phyloP scores from a whole-genome alignment of 768 basidiomycete species.

The Rhizopogon salebrosus region DNA sequence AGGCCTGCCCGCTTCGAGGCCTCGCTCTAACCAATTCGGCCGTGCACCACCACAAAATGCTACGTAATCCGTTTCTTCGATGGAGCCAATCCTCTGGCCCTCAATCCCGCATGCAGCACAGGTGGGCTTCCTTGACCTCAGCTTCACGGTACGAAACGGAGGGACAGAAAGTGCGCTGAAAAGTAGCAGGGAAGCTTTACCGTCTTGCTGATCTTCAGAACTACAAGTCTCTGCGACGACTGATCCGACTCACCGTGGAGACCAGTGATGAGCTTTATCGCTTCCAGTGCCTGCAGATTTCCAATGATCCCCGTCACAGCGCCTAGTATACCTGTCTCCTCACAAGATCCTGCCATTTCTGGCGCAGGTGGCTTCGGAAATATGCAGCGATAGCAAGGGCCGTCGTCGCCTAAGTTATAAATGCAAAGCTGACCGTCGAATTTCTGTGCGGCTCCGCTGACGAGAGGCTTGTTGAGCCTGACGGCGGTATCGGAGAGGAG shows the following conservation, averaged over 20 bases:
- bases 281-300: conserved; percentile 82
- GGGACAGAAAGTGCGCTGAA: conserved; percentile 67
- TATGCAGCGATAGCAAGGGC: conserved; percentile 92
- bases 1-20: conserved; percentile 37
- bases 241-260: conserved; percentile 47
- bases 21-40: conserved; percentile 61
- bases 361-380: conserved; percentile 77
- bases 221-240: background rate
- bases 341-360: conserved; percentile 69
- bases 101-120: conserved; percentile 73
- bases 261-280: conserved; percentile 73
- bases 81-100: conserved; percentile 36
- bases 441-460: conserved; percentile 89
- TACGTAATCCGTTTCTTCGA: conserved; percentile 70
- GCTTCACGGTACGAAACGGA: conserved; percentile 77
- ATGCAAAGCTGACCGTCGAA: conserved; percentile 77
- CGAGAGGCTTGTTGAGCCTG: conserved; percentile 69
- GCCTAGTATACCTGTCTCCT: conserved; percentile 85
- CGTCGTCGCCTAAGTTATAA: conserved; percentile 62
- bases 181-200: conserved; percentile 59
- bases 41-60: conserved; percentile 76
- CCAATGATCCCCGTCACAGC: conserved; percentile 88
- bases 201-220: conserved; percentile 35
- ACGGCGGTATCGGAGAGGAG: conserved; percentile 86
- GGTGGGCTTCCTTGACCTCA: conserved; percentile 63